These are phyloP conservation scores for Cenococcum geophilum DNA, from an alignment of 495 filamentous ascomycete genomes.

Conservation along the genomic window DNA sequence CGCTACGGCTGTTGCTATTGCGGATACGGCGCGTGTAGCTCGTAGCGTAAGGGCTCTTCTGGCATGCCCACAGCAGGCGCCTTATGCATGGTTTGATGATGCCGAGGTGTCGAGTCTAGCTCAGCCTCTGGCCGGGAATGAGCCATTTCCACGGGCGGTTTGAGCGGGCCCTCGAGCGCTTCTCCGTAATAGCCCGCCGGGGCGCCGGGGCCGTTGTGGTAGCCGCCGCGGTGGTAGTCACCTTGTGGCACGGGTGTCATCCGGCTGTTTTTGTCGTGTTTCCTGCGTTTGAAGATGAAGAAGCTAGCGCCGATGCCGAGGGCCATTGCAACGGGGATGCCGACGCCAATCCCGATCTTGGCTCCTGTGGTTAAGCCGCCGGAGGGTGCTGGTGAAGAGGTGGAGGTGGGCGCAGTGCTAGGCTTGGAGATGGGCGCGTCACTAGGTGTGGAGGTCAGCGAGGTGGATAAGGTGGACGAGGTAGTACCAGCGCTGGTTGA, in stretches of 20 bases:
- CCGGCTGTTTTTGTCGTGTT: not conserved
- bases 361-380: not conserved
- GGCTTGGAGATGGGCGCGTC: not conserved
- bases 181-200: no score
- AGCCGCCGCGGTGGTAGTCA: not conserved
- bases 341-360: conserved; percentile 4
- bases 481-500: not conserved
- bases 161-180: not conserved
- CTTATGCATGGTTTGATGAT: not conserved
- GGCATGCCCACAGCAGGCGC: not conserved
- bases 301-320: conserved; percentile 3
- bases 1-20: not conserved
- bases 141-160: not conserved
- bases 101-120: not conserved
- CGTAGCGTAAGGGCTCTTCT: not conserved
- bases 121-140: not conserved
- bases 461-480: not conserved
- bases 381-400: not conserved
- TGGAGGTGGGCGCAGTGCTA: not conserved
- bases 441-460: not conserved
- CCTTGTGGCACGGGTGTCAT: not conserved
- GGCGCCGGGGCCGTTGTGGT: not conserved
- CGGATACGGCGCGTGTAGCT: not conserved
- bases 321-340: conserved; percentile 8
- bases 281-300: conserved; percentile 1